Base-by-base conservation (phyloP, 345 rosid genomes). In the Trapa bicornis region DNA sequence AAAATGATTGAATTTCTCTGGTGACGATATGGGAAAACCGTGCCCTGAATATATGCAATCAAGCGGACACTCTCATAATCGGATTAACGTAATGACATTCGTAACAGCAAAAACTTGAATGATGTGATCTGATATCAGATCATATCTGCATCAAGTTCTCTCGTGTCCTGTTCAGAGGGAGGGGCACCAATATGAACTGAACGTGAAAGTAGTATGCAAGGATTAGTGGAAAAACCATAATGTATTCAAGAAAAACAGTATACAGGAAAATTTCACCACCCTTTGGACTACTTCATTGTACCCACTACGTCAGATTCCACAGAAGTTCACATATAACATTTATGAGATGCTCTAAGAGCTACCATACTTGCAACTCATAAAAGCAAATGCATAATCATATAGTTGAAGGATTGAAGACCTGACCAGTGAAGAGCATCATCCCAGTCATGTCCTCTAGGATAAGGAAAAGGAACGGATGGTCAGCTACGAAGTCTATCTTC, bases 401-500 rank as follows among this genome's bases (percentile, higher is more conserved):
- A 16, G 37, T 42, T n/a, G 42, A 61, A 2, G 74, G 74, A 71
- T 71, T 56, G 45, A 71, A 68, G 38, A 71, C 73, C 65, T 65
- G 69, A 16, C 69, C 73, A 32, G 65, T 45, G 39, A 71, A 71
- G 29, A 64, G 60, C 22, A 71, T 48, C 37, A 41, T 65, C 22
- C 69, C 69, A 14, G 66, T 65, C 74, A 42, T 33, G 50, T 65
- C 61, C 57, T 71, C 74, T 33, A 69, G 66, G 12, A 71, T 58
- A 39, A 71, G 16, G 69, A 65, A 71, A 37, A 71, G 42, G 69
- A 71, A 71, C 0, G 74, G 69, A 50, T 71, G 74, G 38, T 71
- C 65, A 0, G 74, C 74, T 0, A 71, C 69, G 17, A 71, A 71
- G 37, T 71, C 61, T 35, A 56, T 65, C 58, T 65, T 65, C 69